Conservation (phyloP, 129 eudicot genomes). For the Chrysanthemum lavandulifolium region DNA sequence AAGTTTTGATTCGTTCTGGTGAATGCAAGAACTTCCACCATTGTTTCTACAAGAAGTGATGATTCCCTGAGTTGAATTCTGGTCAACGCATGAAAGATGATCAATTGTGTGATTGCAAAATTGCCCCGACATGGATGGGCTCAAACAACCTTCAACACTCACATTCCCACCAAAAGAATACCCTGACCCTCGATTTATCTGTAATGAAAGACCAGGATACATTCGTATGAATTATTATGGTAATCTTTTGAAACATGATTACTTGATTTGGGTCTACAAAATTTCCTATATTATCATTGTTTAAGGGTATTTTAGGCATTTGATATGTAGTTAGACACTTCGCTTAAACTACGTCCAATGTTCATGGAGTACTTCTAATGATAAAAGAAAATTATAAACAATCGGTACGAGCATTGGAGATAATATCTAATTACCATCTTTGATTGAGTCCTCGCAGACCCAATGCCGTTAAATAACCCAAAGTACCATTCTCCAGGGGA, state of each 20-base stretch:
- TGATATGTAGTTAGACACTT: neutral
- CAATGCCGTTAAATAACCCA: slow-evolving; percentile 92
- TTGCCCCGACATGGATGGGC: slow-evolving; percentile 58
- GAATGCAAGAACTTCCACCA: slow-evolving; percentile 49
- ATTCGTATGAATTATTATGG: neutral
- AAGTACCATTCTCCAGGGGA: slow-evolving; percentile 85
- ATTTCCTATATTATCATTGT: neutral
- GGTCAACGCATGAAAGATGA: slow-evolving; percentile 60
- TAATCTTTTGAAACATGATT: neutral
- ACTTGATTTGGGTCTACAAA: slow-evolving; percentile 1
- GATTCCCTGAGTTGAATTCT: slow-evolving; percentile 44
- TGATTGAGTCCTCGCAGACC: slow-evolving; percentile 78
- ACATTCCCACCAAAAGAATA: slow-evolving; percentile 77
- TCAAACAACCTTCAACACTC: slow-evolving; percentile 72
- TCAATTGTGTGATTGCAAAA: slow-evolving; percentile 80
- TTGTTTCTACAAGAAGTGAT: slow-evolving; percentile 54
- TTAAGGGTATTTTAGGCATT: neutral
- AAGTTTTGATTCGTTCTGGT: slow-evolving; percentile 43
- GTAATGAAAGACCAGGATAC: slow-evolving; percentile 26
- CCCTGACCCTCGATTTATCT: slow-evolving; percentile 80
- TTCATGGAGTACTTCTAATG: slow-evolving; percentile 1
- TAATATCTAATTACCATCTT: slow-evolving; percentile 66
- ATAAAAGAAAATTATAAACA: neutral
- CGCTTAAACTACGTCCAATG: neutral
- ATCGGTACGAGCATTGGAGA: neutral